phyloP scores from a whole-genome alignment of 2,329 filamentous ascomycete genomes.

The Aspergillus sp. region DNA sequence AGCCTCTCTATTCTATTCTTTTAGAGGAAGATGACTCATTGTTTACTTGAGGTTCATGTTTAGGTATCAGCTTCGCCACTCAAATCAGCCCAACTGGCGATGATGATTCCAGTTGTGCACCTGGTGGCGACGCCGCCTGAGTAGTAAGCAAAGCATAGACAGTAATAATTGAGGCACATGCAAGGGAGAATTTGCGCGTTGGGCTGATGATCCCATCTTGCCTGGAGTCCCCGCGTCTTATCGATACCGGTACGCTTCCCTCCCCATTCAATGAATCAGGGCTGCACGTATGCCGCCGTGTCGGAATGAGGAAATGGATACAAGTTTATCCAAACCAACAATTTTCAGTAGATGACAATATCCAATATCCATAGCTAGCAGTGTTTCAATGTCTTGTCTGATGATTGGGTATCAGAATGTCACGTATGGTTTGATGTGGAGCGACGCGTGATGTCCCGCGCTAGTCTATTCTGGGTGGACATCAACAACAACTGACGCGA shows the following conservation, averaged over 20 bases:
- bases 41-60: background rate
- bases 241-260: slow-evolving; percentile 20
- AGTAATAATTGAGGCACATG: slow-evolving; percentile 17
- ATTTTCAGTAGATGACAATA: too few species aligned
- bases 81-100: background rate
- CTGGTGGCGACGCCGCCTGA: slow-evolving; percentile 5
- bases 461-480: slow-evolving; percentile 24
- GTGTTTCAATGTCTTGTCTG: background rate
- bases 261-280: background rate
- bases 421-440: slow-evolving; percentile 14
- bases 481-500: slow-evolving; percentile 36
- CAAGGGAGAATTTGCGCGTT: slow-evolving; percentile 18
- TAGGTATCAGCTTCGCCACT: slow-evolving; percentile 4
- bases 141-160: slow-evolving; percentile 6
- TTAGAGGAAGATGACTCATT: background rate
- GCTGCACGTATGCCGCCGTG: background rate
- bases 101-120: background rate
- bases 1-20: background rate
- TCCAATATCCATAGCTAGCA: too few species aligned
- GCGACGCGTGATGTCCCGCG: slow-evolving; percentile 28
- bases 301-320: background rate
- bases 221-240: slow-evolving; percentile 6
- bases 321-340: too few species aligned
- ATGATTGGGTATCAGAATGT: background rate
- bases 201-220: slow-evolving; percentile 7